Evolutionary conservation across 2,329 filamentous ascomycete species (phyloP), one percentile per base, ranked within the genome.

Genomic region (Diaporthe longicolla): DNA sequence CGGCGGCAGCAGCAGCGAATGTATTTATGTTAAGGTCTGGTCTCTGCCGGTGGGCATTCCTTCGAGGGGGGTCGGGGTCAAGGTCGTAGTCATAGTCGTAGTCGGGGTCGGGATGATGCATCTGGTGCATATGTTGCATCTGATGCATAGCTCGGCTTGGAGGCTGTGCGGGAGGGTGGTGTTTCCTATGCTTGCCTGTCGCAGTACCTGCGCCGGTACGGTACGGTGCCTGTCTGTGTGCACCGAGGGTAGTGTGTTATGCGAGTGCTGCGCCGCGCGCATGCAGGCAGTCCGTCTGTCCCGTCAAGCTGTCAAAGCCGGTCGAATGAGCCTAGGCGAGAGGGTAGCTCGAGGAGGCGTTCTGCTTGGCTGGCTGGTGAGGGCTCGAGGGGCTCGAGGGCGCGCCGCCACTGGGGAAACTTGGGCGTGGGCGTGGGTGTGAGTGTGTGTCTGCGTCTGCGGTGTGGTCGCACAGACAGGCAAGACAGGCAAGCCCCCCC

Each of bases 11-110:
- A 21, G 52, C 35, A 54, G 24, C 58, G 40, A 72, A 52, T 40
- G 80, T 82, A 74, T 82, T 82, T 74, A 84, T 80, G 77, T 81
- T 83, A 70, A 84, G 79, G 72, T 84, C 82, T 50, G 83, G 83
- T 40, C 81, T 82, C 48, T 80, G 80, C 69, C 80, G 78, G 70
- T 79, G 79, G 63, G 55, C 17, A 29, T 43, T 63, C 50, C 57
- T 71, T 35, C 57, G 57, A 24, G 70, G 70, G 48, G 70, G 63
- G 21, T 68, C 48, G 37, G 61, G 63, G 63, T 68, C 63, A 19
- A 26, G 32, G 45, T 40, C 29, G 24, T 68, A 68, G 32, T 68
- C 63, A 54, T 68, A 40, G 48, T 68, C 63, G 63, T 52, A 29
- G 48, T 54, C 63, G 13, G 63, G 52, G 35, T 72, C 45, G 63